These are phyloP conservation scores for Kwoniella mangroviensis DNA, from an alignment of 768 basidiomycete genomes.

Conservation along the genomic window DNA sequence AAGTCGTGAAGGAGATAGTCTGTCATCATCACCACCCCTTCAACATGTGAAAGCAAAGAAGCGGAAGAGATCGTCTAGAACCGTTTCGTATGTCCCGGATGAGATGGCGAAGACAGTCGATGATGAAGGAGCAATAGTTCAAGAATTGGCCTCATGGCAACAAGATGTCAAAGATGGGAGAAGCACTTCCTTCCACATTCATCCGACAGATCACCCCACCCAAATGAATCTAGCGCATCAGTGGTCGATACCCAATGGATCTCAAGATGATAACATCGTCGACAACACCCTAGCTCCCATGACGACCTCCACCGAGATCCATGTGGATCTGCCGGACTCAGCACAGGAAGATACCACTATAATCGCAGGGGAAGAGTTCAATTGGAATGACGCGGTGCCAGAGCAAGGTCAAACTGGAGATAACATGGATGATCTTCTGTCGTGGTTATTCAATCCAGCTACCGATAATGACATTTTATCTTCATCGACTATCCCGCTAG, in stretches of 20 bases:
- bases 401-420: conserved; percentile 10
- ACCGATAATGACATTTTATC: neutral
- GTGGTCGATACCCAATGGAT: neutral
- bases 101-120: neutral
- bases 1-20: neutral
- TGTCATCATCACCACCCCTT: neutral
- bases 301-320: neutral
- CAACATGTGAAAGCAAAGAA: neutral
- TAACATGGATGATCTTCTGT: conserved; percentile 27
- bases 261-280: neutral
- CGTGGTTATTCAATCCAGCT: conserved; percentile 26
- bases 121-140: neutral
- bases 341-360: conserved; percentile 4
- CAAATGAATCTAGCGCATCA: neutral
- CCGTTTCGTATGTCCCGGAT: neutral
- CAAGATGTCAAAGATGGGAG: neutral
- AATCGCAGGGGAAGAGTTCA: conserved; percentile 16
- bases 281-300: neutral
- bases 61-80: neutral
- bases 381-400: neutral
- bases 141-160: neutral
- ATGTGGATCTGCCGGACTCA: neutral
- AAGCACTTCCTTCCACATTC: neutral
- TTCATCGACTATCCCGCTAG: neutral
- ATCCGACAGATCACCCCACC: neutral